Evolutionary conservation across 805 yeast genomes (phyloP).

Genomic region (Candida verbasci): DNA sequence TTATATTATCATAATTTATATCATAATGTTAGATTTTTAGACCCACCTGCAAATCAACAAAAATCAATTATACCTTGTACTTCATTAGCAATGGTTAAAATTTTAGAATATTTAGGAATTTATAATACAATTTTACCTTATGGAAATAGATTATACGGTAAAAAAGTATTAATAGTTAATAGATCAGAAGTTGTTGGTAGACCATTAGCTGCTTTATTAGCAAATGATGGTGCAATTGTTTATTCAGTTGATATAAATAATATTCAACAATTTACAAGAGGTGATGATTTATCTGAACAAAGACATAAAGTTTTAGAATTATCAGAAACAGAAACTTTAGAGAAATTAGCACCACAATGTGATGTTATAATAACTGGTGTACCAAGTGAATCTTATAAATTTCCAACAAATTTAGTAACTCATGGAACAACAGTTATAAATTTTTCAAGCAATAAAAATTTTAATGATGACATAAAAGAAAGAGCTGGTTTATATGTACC

Average conservation of each 20-base stretch:
- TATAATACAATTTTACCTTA: conserved; percentile 78
- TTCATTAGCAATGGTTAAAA: conserved; percentile 91
- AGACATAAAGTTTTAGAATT: conserved; percentile 70
- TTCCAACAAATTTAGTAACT: conserved; percentile 74
- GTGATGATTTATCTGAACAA: conserved; percentile 77
- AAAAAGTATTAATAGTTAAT: conserved; percentile 85
- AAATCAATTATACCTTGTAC: conserved; percentile 95
- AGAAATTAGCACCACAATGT: conserved; percentile 64
- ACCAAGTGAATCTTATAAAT: conserved; percentile 77
- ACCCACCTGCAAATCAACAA: conserved; percentile 54
- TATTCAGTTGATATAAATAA: conserved; percentile 87
- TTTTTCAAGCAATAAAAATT: conserved; percentile 86
- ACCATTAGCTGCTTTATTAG: conserved; percentile 91
- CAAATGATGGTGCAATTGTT: conserved; percentile 96
- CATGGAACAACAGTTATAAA: conserved; percentile 90
- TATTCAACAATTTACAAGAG: conserved; percentile 89
- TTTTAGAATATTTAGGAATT: conserved; percentile 82
- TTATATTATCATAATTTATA: conserved; percentile 90
- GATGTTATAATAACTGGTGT: conserved; percentile 97
- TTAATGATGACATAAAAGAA: conserved; percentile 73
- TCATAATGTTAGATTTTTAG: conserved; percentile 85
- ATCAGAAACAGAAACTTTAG: conserved; percentile 46
- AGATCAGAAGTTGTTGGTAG: conserved; percentile 97
- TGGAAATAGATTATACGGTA: conserved; percentile 92
- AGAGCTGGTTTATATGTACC: conserved; percentile 93